Evolutionary conservation across 2,329 filamentous ascomycete genomes (phyloP).

Genomic region (Macrophomina pseudophaseolina): DNA sequence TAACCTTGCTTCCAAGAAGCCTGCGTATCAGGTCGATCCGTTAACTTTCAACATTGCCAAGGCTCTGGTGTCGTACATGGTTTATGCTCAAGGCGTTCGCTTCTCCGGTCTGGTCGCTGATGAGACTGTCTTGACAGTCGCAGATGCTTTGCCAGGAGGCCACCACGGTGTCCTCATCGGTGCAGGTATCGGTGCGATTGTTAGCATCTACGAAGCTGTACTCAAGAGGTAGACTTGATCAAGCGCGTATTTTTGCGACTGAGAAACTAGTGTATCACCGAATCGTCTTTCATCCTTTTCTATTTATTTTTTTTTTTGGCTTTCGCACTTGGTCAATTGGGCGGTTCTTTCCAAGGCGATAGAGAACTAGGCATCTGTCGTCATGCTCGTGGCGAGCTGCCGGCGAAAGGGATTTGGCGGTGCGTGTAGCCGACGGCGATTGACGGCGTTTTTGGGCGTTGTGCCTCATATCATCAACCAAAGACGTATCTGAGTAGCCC

Average conservation of each 20-base stretch:
- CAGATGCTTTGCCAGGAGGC: slow-evolving; percentile 71
- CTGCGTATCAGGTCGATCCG: slow-evolving; percentile 75
- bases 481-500: not conserved
- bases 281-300: not conserved
- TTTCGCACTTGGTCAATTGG: slow-evolving; percentile 6
- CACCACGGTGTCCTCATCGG: slow-evolving; percentile 73
- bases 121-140: slow-evolving; percentile 66
- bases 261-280: not conserved
- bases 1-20: slow-evolving; percentile 33
- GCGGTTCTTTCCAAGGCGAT: slow-evolving; percentile 11
- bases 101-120: slow-evolving; percentile 67
- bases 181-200: slow-evolving; percentile 68
- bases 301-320: slow-evolving; percentile 10
- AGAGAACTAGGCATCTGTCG: slow-evolving; percentile 13
- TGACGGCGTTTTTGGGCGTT: slow-evolving; percentile 28
- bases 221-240: slow-evolving; percentile 58
- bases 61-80: slow-evolving; percentile 78
- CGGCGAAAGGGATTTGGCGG: not conserved
- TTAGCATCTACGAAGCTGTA: slow-evolving; percentile 78
- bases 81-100: slow-evolving; percentile 67
- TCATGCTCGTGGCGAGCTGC: slow-evolving; percentile 14
- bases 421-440: slow-evolving; percentile 30
- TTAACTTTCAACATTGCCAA: slow-evolving; percentile 90
- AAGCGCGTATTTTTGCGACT: not conserved
- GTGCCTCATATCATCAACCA: slow-evolving; percentile 29